These are phyloP conservation scores for Cordyceps farinosa DNA, from an alignment of 2,329 filamentous ascomycete species.

Conservation along the genomic window DNA sequence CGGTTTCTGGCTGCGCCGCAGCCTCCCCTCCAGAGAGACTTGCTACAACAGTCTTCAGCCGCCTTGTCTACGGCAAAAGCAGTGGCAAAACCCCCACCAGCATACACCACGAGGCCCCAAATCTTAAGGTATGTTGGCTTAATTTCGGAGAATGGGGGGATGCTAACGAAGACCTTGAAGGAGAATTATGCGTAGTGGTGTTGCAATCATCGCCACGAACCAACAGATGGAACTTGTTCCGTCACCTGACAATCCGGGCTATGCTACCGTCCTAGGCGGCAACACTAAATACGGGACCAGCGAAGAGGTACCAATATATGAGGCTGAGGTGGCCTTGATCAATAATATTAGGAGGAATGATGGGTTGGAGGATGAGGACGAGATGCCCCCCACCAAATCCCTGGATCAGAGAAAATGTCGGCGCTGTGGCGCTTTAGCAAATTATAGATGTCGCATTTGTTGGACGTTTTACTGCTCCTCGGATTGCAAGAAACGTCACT, in stretches of 20 bases:
- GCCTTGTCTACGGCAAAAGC: not conserved
- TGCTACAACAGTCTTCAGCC: not conserved
- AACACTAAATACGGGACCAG: not conserved
- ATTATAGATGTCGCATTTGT: not conserved
- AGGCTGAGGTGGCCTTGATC: not conserved
- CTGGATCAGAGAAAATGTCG: not conserved
- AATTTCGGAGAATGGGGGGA: no score
- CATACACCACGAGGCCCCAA: not conserved
- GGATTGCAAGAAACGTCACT: not conserved
- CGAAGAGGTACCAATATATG: not conserved
- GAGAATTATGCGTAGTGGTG: not conserved
- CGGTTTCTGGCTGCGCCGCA: not conserved
- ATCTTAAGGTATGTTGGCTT: not conserved
- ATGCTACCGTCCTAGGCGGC: not conserved
- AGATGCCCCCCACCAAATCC: not conserved
- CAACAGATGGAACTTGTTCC: not conserved
- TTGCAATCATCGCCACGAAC: not conserved
- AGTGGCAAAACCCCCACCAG: not conserved
- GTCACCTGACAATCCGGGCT: not conserved
- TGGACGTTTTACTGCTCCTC: not conserved
- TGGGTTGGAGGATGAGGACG: not conserved
- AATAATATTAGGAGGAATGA: not conserved
- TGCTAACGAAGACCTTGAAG: not conserved
- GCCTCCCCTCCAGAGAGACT: not conserved
- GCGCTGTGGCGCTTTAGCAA: not conserved